Conservation (phyloP, 2,329 filamentous ascomycete species). For the Bipolaris gigantea region DNA sequence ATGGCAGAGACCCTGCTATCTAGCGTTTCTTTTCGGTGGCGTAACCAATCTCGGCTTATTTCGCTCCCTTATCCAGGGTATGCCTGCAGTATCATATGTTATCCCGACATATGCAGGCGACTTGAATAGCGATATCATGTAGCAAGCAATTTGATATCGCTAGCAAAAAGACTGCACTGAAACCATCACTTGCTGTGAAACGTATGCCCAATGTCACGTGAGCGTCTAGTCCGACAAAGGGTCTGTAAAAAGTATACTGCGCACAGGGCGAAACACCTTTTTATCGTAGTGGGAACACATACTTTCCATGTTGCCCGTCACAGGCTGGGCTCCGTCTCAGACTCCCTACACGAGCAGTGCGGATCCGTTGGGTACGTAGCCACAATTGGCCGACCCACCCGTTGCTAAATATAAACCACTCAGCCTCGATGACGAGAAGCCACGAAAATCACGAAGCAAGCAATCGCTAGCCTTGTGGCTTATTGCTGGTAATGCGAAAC, state of each 20-base stretch:
- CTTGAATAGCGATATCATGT: neutral
- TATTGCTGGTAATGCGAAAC: neutral
- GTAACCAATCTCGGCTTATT: neutral
- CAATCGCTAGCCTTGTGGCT: neutral
- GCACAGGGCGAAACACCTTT: neutral
- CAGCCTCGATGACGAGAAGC: constrained; percentile 21
- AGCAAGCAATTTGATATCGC: neutral
- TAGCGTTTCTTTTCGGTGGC: neutral
- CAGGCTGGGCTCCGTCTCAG: neutral
- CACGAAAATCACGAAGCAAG: constrained; percentile 3
- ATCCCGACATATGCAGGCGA: too few species aligned
- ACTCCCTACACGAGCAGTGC: constrained; percentile 9
- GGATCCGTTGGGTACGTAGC: constrained; percentile 10
- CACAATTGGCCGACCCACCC: constrained; percentile 10
- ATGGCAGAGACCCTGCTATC: neutral
- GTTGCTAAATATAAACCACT: constrained; percentile 26
- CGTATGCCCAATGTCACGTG: neutral
- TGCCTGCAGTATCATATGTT: neutral
- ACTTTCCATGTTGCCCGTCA: neutral
- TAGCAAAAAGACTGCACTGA: neutral
- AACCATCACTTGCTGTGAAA: too few species aligned
- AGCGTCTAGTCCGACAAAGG: neutral
- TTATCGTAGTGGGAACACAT: neutral
- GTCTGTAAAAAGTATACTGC: neutral
- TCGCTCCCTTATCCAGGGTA: neutral